Base-by-base conservation (phyloP, 75 land plant genomes). In the Adiantum capillusveneris region DNA sequence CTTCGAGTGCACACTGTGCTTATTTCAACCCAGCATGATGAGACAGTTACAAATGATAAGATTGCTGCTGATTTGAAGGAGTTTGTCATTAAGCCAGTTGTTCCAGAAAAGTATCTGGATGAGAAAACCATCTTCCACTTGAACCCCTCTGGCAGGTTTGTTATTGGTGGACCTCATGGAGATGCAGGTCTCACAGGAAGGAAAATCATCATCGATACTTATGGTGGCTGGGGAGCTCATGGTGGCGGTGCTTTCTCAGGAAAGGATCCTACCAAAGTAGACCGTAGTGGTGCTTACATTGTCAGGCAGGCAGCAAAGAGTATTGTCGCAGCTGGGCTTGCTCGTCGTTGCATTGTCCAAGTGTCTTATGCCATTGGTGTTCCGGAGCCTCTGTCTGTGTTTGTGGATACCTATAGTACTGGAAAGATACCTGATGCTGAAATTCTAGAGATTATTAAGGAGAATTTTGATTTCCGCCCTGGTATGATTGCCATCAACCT, bases 101-200 rank as follows among this genome's bases (percentile, higher is more conserved):
- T 80, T 22, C 82, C 82, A 19, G 54, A 62, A 18, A 31, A 72
- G 64, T 80, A 76, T 50, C 42, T n/a, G n/a, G n/a, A n/a, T n/a
- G n/a, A n/a, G n/a, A n/a, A n/a, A n/a, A n/a, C n/a, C n/a, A n/a
- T n/a, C 53, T 83, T 83, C 68, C 86, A 83, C 59, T 58, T 79
- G 60, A 79, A 81, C 50, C 84, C 84, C 19, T 81, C 84, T 18
- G 83, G 83, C 17, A 60, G 84, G 24, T 77, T 81, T 37, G 81
- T 82, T 49, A 82, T 82, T 52, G 85, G 85, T 20, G 85, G 85
- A 17, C 85, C 85, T 9, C 85, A 82, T 52, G 85, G 85, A 0
- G 85, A 82, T 65, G 85, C 85, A 17, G 85, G 85, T n/a, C 72
- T 82, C 58, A 82, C 85, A 42, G 85, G 85, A 11, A 37, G 79